Evolutionary conservation across 345 rosid species (phyloP).

Genomic region (Dipteronia dyeriana): DNA sequence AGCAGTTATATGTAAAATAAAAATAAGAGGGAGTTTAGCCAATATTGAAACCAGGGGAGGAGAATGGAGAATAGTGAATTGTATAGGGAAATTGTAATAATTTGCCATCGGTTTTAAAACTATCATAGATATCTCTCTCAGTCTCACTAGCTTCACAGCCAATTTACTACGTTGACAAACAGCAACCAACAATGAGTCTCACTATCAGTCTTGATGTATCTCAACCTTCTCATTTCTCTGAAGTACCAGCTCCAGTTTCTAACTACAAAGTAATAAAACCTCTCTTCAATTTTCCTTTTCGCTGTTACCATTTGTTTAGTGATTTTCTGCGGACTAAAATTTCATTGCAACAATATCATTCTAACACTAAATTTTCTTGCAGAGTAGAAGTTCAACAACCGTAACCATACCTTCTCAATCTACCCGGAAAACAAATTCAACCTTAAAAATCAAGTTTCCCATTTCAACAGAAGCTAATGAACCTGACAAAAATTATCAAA

Average conservation of each 20-base stretch:
- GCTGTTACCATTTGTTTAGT: background rate
- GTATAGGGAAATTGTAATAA: too few species aligned
- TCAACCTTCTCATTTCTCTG: background rate
- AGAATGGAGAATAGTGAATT: too few species aligned
- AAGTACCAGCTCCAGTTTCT: background rate
- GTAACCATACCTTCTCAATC: slow-evolving; percentile 8
- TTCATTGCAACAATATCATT: background rate
- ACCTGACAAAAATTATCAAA: slow-evolving; percentile 15
- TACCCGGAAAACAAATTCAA: slow-evolving; percentile 2
- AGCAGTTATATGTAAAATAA: too few species aligned
- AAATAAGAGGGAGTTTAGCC: too few species aligned
- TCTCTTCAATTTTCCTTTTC: background rate
- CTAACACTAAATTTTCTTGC: slow-evolving; percentile 6
- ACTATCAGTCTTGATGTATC: background rate
- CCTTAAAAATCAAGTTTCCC: background rate
- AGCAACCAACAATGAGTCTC: slow-evolving; percentile 16
- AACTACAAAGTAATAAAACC: slow-evolving; percentile 5
- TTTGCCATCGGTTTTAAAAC: too few species aligned
- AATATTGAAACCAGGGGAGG: too few species aligned
- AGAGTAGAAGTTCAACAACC: slow-evolving; percentile 16
- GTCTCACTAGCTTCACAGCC: background rate
- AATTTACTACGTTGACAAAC: background rate
- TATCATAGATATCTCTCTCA: background rate
- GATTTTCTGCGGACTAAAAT: too few species aligned
- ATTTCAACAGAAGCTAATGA: background rate